A percentile compares a stretch with the other conserved stretches of the same genome.
phyloP scores from a whole-genome alignment of 371 early-diverging fungal species.

The Phascolomyces articulosus region DNA sequence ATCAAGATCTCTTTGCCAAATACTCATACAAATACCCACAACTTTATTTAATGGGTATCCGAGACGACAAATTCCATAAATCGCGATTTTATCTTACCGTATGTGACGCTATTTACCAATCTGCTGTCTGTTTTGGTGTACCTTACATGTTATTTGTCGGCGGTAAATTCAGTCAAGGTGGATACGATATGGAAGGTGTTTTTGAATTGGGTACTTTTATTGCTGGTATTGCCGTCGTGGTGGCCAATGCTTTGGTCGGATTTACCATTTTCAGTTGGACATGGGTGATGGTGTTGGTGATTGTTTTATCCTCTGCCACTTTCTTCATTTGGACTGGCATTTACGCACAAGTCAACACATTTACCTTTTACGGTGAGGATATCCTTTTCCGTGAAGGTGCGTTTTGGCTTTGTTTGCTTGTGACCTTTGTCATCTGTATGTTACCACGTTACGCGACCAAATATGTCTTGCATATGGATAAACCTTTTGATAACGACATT shows the following conservation, averaged over 20 bases:
- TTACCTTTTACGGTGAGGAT: conserved; percentile 51
- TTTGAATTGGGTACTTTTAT: conserved; percentile 81
- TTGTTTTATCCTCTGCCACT: conserved; percentile 55
- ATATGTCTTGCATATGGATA: conserved; percentile 51
- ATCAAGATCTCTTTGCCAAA: conserved; percentile 86
- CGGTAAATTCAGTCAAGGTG: conserved; percentile 53
- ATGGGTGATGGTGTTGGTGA: conserved; percentile 69
- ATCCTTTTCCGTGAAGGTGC: conserved; percentile 54
- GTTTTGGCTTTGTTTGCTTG: conserved; percentile 56
- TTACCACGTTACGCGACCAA: conserved; percentile 56
- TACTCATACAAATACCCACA: conserved; percentile 83
- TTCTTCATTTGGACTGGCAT: conserved; percentile 58
- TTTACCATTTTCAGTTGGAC: conserved; percentile 85
- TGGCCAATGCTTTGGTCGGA: conserved; percentile 83
- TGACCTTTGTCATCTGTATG: conserved; percentile 56
- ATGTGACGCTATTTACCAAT: conserved; percentile 90
- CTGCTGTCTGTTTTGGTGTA: conserved; percentile 80
- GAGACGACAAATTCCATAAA: conserved; percentile 80
- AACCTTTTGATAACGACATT: conserved; percentile 69
- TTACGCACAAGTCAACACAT: conserved; percentile 49
- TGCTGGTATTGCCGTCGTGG: conserved; percentile 77
- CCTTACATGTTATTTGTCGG: conserved; percentile 60
- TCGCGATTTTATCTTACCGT: conserved; percentile 85
- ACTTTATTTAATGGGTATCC: conserved; percentile 86
- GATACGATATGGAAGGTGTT: conserved; percentile 67